Evolutionary conservation across 73 alveolate genomes (phyloP).

Genomic region (Halteria grandinella): DNA sequence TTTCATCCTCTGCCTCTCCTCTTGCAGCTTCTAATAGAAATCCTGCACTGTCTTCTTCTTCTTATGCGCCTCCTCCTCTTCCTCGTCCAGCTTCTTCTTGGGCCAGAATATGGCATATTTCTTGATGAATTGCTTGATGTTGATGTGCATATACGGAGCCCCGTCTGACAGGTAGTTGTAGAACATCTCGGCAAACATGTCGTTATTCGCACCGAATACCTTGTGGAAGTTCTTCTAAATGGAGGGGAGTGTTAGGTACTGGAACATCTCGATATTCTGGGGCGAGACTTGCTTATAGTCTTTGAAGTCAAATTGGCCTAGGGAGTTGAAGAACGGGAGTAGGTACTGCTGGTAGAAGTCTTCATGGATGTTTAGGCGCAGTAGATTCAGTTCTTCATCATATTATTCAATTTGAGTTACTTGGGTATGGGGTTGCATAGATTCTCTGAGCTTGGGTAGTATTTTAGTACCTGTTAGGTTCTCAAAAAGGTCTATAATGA

Average conservation of each 20-base stretch:
- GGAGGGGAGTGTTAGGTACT: neutral
- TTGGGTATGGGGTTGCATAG: too few species aligned
- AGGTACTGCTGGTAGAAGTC: too few species aligned
- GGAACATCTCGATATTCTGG: neutral
- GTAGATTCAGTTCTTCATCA: too few species aligned
- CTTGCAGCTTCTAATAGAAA: too few species aligned
- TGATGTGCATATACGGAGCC: neutral
- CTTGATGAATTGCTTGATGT: neutral
- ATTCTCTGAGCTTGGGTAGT: too few species aligned
- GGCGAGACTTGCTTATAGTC: neutral
- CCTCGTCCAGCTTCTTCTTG: neutral
- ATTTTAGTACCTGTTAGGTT: neutral
- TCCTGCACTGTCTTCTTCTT: too few species aligned
- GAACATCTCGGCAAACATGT: neutral
- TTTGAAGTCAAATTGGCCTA: neutral
- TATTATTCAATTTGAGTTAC: too few species aligned
- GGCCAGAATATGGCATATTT: neutral
- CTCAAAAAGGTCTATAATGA: neutral
- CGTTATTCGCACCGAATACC: neutral
- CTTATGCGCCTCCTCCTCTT: neutral
- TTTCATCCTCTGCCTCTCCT: neutral
- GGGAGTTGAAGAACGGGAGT: neutral
- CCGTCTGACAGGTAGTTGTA: neutral
- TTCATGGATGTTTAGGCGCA: too few species aligned
- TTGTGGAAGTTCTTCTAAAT: neutral